Evolutionary conservation across 164 flowering plant species (phyloP).

Genomic region (Sedum album): DNA sequence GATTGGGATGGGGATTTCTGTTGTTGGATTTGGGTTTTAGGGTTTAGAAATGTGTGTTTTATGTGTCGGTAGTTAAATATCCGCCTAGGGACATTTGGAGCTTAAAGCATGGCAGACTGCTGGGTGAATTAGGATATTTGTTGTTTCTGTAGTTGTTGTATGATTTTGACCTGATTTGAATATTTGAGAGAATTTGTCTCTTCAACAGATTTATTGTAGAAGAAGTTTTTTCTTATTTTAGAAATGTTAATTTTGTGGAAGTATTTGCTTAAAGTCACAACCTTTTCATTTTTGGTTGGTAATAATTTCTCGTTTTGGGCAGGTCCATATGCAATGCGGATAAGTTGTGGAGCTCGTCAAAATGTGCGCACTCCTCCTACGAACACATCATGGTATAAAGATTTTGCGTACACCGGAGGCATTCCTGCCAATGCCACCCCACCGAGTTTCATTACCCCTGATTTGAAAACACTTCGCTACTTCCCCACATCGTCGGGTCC

Average conservation of each 20-base stretch:
- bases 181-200: background rate
- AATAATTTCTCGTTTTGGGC: background rate
- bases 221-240: background rate
- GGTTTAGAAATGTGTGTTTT: background rate
- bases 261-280: background rate
- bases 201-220: background rate
- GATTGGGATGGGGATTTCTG: background rate
- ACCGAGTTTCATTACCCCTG: constrained; percentile 65
- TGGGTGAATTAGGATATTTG: background rate
- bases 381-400: constrained; percentile 73
- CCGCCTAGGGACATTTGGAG: too few relatives aligned
- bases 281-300: background rate
- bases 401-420: constrained; percentile 87
- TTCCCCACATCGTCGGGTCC: constrained; percentile 83
- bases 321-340: background rate
- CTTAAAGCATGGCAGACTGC: too few relatives aligned
- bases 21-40: background rate
- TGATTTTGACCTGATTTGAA: background rate
- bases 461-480: constrained; percentile 69
- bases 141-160: background rate
- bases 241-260: background rate
- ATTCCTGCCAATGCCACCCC: constrained; percentile 54
- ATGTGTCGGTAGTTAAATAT: background rate
- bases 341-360: constrained; percentile 1
- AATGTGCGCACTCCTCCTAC: constrained; percentile 16